These are phyloP conservation scores for Oryza officinalis DNA, from an alignment of 176 grass and related monocot genomes.

Conservation along the genomic window DNA sequence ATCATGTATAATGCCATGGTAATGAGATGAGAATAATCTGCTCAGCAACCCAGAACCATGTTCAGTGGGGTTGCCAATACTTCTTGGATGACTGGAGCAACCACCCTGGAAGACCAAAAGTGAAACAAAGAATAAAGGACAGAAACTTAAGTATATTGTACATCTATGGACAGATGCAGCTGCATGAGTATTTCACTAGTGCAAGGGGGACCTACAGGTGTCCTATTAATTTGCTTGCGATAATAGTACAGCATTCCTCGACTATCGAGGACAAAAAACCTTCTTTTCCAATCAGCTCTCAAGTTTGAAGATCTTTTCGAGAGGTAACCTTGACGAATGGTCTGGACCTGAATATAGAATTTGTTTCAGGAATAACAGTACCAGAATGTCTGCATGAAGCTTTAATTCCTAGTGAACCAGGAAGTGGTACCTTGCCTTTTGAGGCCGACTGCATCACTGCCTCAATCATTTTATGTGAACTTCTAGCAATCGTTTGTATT, in stretches of 20 bases:
- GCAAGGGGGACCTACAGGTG: constrained; percentile 63
- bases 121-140: constrained; percentile 38
- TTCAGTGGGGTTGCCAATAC: constrained; percentile 50
- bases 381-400: constrained; percentile 18
- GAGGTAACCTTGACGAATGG: constrained; percentile 97
- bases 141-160: constrained; percentile 19
- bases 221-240: constrained; percentile 80
- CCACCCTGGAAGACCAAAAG: constrained; percentile 58
- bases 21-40: constrained; percentile 99
- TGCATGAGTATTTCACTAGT: constrained; percentile 37
- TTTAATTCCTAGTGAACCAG: constrained; percentile 15
- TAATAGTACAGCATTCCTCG: constrained; percentile 99
- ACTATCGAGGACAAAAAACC: constrained; percentile 99
- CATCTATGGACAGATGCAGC: constrained; percentile 1
- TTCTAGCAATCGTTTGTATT: constrained; percentile 73
- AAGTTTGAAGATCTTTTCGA: constrained; percentile 93
- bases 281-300: constrained; percentile 98
- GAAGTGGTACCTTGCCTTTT: constrained; percentile 77
- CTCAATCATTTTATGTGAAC: constrained; percentile 92
- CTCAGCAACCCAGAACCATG: constrained; percentile 94
- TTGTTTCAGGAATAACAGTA: constrained; percentile 5
- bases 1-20: constrained; percentile 84
- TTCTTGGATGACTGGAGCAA: constrained; percentile 57
- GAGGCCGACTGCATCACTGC: constrained; percentile 80
- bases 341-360: constrained; percentile 70